These are phyloP conservation scores for Linderniella brevidens DNA, from an alignment of 257 asterid species.

Conservation along the genomic window DNA sequence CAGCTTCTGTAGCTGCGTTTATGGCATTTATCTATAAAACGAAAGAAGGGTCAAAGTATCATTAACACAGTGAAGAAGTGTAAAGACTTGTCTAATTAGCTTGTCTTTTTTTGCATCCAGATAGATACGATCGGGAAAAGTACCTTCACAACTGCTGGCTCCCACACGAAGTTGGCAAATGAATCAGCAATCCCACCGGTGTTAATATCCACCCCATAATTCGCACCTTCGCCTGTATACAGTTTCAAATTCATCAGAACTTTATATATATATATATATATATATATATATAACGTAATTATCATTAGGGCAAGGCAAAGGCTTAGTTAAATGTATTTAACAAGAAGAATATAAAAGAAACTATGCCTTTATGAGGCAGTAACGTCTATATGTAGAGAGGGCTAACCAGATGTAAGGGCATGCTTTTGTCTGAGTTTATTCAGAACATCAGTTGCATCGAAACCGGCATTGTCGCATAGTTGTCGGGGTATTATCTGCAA, in stretches of 20 bases:
- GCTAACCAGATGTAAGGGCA: conserved; percentile 78
- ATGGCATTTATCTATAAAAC: conserved; percentile 59
- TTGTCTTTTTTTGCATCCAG: background rate
- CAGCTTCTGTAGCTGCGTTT: conserved; percentile 88
- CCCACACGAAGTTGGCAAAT: conserved; percentile 73
- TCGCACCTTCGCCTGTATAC: conserved; percentile 31
- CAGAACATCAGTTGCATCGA: conserved; percentile 91
- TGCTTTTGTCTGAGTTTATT: conserved; percentile 94
- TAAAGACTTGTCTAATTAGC: background rate
- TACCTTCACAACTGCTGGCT: conserved; percentile 79
- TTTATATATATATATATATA: too few relatives aligned
- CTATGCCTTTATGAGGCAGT: background rate
- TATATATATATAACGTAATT: too few relatives aligned
- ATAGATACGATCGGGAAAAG: background rate
- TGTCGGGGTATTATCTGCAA: conserved; percentile 31
- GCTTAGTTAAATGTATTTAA: background rate
- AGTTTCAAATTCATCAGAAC: background rate
- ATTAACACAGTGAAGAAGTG: conserved; percentile 5
- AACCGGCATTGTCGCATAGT: conserved; percentile 41
- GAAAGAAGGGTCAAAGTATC: background rate
- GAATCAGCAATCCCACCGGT: conserved; percentile 59
- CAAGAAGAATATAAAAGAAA: conserved; percentile 2
- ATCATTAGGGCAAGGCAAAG: background rate
- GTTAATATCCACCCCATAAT: conserved; percentile 32
- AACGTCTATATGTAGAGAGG: conserved; percentile 7